Base-by-base conservation (phyloP, 2,329 filamentous ascomycete species). In the Pestalotiopsis sp. region DNA sequence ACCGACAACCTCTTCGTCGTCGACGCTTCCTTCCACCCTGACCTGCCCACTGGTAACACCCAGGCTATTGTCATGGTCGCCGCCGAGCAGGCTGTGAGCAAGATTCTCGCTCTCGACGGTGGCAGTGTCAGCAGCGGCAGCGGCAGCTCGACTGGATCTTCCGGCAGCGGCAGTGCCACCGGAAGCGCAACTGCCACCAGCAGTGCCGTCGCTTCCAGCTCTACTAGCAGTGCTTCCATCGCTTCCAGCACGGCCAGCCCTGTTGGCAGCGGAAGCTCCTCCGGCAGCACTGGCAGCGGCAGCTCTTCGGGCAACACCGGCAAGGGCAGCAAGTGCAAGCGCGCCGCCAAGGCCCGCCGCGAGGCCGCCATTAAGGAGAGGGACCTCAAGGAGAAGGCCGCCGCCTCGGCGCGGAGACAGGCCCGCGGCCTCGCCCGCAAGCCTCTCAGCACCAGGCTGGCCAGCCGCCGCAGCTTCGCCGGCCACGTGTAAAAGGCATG, bases 1-100 rank as follows among this genome's bases (percentile, higher is more conserved):
- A 91, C 85, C 1, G 87, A 91, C 73, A 91, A 91, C 78, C 80
- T 91, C 59, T 91, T 88, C 73, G 85, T 91, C 14, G 87, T 92
- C 2, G 89, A 92, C 73, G 89, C 86, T 1, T 87, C 85, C 68
- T 88, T 92, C 70, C 90, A 91, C 79, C 89, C 90, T 0, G 90
- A 90, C 68, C 86, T 92, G 73, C 85, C 89, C 6, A 89, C 89
- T 0, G 89, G 89, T 14, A 93, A 93, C 78, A 91, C 68, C 26
- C 68, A 69, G 56, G 68, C 68, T 67, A 79, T 79, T 60, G 75
- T 80, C 65, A 73, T 77, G 66, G 68, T 69, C 3, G 76, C 75
- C n/a, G 73, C 78, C 22, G 78, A 80, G 73, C 74, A 76, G 26
- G 78, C 78, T 2, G 72, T 71, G 35, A 71, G 69, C 66, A 73